Base-by-base conservation (phyloP, 345 rosid species). In the Trapa incisa region DNA sequence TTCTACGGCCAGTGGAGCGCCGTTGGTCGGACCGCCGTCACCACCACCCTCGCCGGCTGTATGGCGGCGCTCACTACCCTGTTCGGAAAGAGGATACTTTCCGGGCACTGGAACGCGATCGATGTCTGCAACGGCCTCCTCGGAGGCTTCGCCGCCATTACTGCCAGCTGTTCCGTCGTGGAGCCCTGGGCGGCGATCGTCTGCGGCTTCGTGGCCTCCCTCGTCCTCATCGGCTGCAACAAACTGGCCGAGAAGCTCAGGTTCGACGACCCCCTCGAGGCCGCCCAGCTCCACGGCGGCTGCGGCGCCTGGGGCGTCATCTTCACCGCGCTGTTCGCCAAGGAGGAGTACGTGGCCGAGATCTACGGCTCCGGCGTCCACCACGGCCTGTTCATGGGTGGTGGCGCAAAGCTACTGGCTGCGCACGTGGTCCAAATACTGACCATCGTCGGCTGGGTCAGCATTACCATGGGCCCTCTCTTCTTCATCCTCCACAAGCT, bases 111-210 rank as follows among this genome's bases (percentile, higher is more conserved):
- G 98, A 87, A 87, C 57, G 96, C 87, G 37, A 86, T 88, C 0
- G 96, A 92, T 62, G 96, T 92, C 13, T 92, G 98, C 65, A 92
- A 92, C 47, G 98, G 98, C 6, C 70, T 92, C 64, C 91, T 89
- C 0, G 96, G 96, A 0, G 96, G 98, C 35, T 92, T 92, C 66
- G 98, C 96, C 0, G 96, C 96, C 0, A 92, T 92, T 22, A 89
- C 98, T 0, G 71, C 86, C 0, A 92, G 98, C 1, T 92, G 98
- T 78, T 86, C 96, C 0, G 96, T 92, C 5, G 96, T 89, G 8
- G 92, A 92, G 41, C 98, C 98, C 0, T 92, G 98, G 98, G 96
- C 95, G 0, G 96, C 98, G 0, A 78, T 92, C 3, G 73, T 92
- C 0, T 92, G 98, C 14, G 98, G 98, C n/a, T 89, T 92, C 42